Conservation (phyloP, 148 eudicot genomes). For the Mesembryanthemum crystallinum region DNA sequence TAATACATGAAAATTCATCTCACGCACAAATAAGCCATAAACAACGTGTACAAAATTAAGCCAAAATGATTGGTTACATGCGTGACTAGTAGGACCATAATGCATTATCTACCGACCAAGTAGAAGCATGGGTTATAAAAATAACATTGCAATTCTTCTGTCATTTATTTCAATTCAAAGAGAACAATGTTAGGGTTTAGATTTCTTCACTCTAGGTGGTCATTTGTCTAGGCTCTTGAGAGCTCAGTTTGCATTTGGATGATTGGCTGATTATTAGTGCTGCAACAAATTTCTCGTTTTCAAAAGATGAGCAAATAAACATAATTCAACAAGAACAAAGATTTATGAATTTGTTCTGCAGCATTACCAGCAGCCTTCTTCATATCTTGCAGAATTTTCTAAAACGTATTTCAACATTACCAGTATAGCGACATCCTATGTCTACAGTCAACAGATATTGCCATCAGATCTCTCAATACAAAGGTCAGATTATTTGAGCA, state of each 20-base stretch:
- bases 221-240: too few species aligned
- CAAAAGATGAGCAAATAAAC: too few species aligned
- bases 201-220: not conserved
- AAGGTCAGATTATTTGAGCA: constrained; percentile 5
- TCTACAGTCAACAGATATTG: not conserved
- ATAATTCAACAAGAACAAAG: too few species aligned
- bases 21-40: not conserved
- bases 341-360: too few species aligned
- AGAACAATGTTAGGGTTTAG: not conserved
- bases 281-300: too few species aligned
- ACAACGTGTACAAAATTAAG: not conserved
- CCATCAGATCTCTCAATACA: not conserved
- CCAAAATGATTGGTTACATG: not conserved
- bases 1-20: not conserved
- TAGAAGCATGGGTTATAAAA: not conserved
- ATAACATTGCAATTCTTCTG: not conserved
- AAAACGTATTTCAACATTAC: too few species aligned
- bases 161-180: not conserved
- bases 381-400: too few species aligned
- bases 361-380: too few species aligned
- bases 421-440: not conserved
- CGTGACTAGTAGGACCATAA: not conserved
- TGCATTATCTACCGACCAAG: not conserved
- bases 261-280: too few species aligned
- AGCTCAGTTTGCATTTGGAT: too few species aligned